A percentile compares a stretch with the other conserved stretches of the same genome.
These are phyloP conservation scores for Globisporangium spinosum DNA, from an alignment of 352 stramenopile genomes.

Conservation along the genomic window DNA sequence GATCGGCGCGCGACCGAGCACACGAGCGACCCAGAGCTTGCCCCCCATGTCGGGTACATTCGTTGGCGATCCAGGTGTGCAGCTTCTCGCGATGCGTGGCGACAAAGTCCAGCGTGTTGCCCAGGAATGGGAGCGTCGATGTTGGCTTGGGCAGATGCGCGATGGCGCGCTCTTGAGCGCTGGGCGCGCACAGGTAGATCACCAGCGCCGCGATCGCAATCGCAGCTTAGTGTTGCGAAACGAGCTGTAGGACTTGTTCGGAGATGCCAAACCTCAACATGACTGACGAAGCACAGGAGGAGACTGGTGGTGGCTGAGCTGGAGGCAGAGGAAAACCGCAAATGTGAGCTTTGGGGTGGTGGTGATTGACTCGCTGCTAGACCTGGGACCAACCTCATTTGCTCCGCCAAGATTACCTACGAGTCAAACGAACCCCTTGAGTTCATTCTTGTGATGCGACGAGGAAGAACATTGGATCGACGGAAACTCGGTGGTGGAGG, in stretches of 20 bases:
- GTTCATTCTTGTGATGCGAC: no score
- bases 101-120: slow-evolving; percentile 19
- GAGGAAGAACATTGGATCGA: no score
- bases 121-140: slow-evolving; percentile 18
- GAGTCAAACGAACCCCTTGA: no score
- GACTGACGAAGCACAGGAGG: neutral
- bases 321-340: neutral
- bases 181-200: neutral
- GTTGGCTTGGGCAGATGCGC: slow-evolving; percentile 7
- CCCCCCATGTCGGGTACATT: slow-evolving; percentile 18
- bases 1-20: slow-evolving; percentile 29
- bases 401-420: no score
- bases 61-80: slow-evolving; percentile 23
- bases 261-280: neutral
- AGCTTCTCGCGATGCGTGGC: slow-evolving; percentile 15
- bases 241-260: neutral
- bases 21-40: slow-evolving; percentile 35
- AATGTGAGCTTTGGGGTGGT: neutral
- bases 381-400: no score
- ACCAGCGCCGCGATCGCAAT: neutral
- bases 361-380: no score
- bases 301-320: neutral
- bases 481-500: no score
- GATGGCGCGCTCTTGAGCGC: slow-evolving; percentile 6
- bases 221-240: neutral